Evolutionary conservation across 2,329 filamentous ascomycete genomes (phyloP).

Genomic region (Saccharata proteae): DNA sequence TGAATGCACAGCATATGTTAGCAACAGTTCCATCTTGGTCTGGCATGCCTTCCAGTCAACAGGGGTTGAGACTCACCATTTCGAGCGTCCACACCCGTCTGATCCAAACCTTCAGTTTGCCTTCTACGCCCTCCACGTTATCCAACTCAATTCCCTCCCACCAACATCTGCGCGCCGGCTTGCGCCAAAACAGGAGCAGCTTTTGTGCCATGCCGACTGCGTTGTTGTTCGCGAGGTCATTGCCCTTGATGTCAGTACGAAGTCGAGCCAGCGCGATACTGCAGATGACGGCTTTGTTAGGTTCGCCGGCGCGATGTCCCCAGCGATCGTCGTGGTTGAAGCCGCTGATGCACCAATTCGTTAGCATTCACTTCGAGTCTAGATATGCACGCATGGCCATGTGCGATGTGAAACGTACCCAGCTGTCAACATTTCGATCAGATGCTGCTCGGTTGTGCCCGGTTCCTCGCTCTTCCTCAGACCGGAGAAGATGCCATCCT

Average conservation of each 20-base stretch:
- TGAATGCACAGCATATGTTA: conserved; percentile 16
- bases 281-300: conserved; percentile 97
- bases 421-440: conserved; percentile 98
- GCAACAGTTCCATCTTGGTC: conserved; percentile 1
- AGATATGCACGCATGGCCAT: neutral
- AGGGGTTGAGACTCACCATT: conserved; percentile 65
- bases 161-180: conserved; percentile 93
- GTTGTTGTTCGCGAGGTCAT: conserved; percentile 59
- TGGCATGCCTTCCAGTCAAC: too few species aligned
- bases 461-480: conserved; percentile 90
- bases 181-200: conserved; percentile 92
- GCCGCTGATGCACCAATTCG: conserved; percentile 45
- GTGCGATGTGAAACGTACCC: conserved; percentile 50
- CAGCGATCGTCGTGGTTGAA: conserved; percentile 93
- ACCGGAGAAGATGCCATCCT: conserved; percentile 93
- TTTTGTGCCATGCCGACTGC: conserved; percentile 98
- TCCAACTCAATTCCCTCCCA: conserved; percentile 96
- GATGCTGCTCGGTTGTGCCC: conserved; percentile 91
- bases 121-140: conserved; percentile 78
- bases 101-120: conserved; percentile 95
- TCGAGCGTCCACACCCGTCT: conserved; percentile 95
- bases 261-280: conserved; percentile 86
- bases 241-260: conserved; percentile 76
- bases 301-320: conserved; percentile 95
- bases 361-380: neutral